These are phyloP conservation scores for Boletellus emodensis DNA, from an alignment of 768 basidiomycete species.

Conservation along the genomic window DNA sequence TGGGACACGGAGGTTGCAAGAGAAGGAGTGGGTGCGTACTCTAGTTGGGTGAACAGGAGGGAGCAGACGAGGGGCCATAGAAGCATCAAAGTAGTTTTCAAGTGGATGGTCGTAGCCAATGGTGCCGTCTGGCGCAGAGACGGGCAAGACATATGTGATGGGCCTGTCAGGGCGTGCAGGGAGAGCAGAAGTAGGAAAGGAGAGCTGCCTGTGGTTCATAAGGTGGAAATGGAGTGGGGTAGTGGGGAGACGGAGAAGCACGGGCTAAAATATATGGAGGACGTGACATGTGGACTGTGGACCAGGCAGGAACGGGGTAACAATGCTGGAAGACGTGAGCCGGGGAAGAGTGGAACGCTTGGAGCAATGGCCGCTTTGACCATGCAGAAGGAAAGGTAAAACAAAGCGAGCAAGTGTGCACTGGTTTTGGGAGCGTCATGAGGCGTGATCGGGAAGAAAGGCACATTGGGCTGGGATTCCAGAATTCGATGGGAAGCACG, in stretches of 20 bases:
- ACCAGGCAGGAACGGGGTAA: constrained; percentile 12
- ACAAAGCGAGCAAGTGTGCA: neutral
- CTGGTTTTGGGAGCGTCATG: constrained; percentile 13
- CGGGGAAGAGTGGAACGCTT: constrained; percentile 1
- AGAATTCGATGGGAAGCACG: constrained; percentile 1
- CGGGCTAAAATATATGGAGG: constrained; percentile 14
- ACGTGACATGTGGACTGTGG: constrained; percentile 20
- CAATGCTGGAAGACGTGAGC: constrained; percentile 9
- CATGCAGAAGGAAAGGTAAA: neutral
- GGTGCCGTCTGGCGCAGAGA: constrained; percentile 10
- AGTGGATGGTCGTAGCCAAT: constrained; percentile 21
- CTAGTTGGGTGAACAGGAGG: constrained; percentile 9
- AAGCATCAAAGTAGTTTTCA: constrained; percentile 24
- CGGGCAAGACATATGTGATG: constrained; percentile 10
- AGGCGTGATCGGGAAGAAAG: constrained; percentile 11
- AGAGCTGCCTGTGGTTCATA: constrained; percentile 8
- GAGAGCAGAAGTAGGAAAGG: constrained; percentile 14
- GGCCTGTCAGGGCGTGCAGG: constrained; percentile 9
- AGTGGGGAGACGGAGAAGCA: constrained; percentile 2
- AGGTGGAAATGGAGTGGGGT: constrained; percentile 3
- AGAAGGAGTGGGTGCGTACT: constrained; percentile 9
- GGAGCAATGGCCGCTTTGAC: constrained; percentile 13
- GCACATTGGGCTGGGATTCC: constrained; percentile 5
- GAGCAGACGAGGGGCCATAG: constrained; percentile 16
- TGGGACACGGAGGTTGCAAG: neutral